Evolutionary conservation across 768 basidiomycete species (phyloP), one percentile per base, ranked within the genome.

Genomic region (Tylopilus sp.): DNA sequence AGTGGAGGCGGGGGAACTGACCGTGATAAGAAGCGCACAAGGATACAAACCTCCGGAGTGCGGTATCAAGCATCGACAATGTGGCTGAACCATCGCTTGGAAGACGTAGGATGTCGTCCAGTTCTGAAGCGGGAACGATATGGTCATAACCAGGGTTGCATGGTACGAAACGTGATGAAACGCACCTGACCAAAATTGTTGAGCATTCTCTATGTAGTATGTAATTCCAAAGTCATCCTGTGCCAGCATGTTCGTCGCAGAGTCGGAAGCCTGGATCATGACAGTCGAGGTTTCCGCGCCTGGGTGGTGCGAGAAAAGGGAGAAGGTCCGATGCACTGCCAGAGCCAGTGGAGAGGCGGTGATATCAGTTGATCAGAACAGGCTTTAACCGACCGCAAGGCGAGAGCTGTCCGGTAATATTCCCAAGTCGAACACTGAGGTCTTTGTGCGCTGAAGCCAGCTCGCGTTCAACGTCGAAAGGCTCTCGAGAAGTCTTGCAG

Each of bases 151-250:
- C 33, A 45, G 38, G 42, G 42, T 64, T 19, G 55, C 41, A 40
- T 19, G 36, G 24, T 36, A 52, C 40, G 22, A 30, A 17, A 46
- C 38, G 48, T 47, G 48, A 50, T 43, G 45, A 49, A 38, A 66
- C 87, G 58, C 63, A 92, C 90, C 90, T 61, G 88, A 85, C 91
- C 92, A 94, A 69, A 93, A 94, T 70, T 93, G 89, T 58, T 89
- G 89, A 40, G 88, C 82, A 51, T 82, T 87, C 58, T 89, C 85
- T 59, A 94, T 85, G 54, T 87, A 78, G 71, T 92, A 94, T 25
- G 85, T 82, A 54, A 92, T 87, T 28, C 85, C 89, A n/a, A 88
- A 75, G 40, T 82, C 81, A 59, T 88, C 87, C 65, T 85, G 78
- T 73, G 63, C 55, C 22, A 56, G 55, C 33, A 64, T 45, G 38